Conservation (phyloP, 1,284 basidiomycete species). For the Ustilago nuda region DNA sequence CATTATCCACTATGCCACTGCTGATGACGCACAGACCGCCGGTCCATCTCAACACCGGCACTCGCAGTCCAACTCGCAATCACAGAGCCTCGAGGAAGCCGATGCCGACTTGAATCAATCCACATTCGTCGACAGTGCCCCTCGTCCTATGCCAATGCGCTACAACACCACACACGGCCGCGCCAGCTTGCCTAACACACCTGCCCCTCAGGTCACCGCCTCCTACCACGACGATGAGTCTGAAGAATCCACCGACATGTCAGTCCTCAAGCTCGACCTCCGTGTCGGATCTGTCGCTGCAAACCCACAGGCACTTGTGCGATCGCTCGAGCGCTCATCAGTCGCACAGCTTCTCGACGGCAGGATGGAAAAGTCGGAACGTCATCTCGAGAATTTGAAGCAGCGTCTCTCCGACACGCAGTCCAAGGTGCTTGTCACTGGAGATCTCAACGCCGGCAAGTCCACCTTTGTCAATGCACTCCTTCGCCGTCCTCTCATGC, state of each 20-base stretch:
- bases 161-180: slow-evolving; percentile 41
- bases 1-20: slow-evolving; percentile 83
- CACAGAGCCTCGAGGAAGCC: slow-evolving; percentile 38
- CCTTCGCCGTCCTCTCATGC: slow-evolving; percentile 82
- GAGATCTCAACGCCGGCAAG: slow-evolving; percentile 98
- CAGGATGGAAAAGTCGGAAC: slow-evolving; percentile 80
- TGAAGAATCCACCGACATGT: slow-evolving; percentile 61
- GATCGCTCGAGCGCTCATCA: slow-evolving; percentile 89
- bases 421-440: slow-evolving; percentile 97
- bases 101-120: slow-evolving; percentile 19
- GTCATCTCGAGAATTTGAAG: slow-evolving; percentile 86
- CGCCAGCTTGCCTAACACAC: slow-evolving; percentile 48
- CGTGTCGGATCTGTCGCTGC: slow-evolving; percentile 77
- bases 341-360: slow-evolving; percentile 92
- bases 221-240: slow-evolving; percentile 18
- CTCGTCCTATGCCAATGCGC: slow-evolving; percentile 34
- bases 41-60: slow-evolving; percentile 32
- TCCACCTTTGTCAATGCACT: slow-evolving; percentile 97
- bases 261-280: slow-evolving; percentile 87
- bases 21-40: slow-evolving; percentile 15
- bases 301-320: slow-evolving; percentile 83
- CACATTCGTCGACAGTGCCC: slow-evolving; percentile 21
- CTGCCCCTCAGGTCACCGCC: slow-evolving; percentile 20
- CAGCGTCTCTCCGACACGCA: slow-evolving; percentile 89
- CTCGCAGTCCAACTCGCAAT: slow-evolving; percentile 29